Base-by-base conservation (phyloP, 345 rosid species). In the Eutrema yunnanense region DNA sequence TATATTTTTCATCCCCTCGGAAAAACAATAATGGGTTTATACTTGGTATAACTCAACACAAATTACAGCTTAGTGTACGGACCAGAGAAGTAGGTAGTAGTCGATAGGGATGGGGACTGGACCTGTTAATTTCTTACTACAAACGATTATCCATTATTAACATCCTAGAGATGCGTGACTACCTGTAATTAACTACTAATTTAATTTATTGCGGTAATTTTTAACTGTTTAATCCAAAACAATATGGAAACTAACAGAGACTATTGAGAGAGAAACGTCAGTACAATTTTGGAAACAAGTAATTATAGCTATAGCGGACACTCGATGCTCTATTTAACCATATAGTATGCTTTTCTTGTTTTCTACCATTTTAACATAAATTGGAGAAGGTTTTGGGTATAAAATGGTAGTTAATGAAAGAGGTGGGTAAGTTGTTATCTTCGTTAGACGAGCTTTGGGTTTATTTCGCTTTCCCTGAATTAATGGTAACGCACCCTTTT, bases 401-500 rank as follows among this genome's bases (percentile, higher is more conserved):
- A 8, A 71, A 58, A 66, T 47, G 60, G 72, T 73, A 27, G 12
- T 67, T 4, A 62, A 38, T 54, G 50, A 29, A 51, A 54, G 33
- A 27, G 40, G 76, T 57, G 29, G 66, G 65, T 56, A 38, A 63
- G 71, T 52, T 51, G 64, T 44, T 60, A 4, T 58, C 32, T 50
- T 58, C 8, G 67, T 59, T 9, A 75, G 73, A 75, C 8, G 63
- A 67, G 56, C 27, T 26, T 67, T 61, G 72, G 72, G 29, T 77
- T 77, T 56, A 76, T 46, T 64, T 76, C 63, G 67, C 80, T 76
- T 76, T 77, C 67, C 62, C 76, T 56, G 42, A 42, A 70, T 77
- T 71, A 64, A 77, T 77, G 72, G 76, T 65, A 77, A 77, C 76
- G 80, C 62, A 77, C 76, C 50, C 62, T 71, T 62, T 77, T 22